Conservation (phyloP, 331 rosid species). For the Telfairia occidentalis region DNA sequence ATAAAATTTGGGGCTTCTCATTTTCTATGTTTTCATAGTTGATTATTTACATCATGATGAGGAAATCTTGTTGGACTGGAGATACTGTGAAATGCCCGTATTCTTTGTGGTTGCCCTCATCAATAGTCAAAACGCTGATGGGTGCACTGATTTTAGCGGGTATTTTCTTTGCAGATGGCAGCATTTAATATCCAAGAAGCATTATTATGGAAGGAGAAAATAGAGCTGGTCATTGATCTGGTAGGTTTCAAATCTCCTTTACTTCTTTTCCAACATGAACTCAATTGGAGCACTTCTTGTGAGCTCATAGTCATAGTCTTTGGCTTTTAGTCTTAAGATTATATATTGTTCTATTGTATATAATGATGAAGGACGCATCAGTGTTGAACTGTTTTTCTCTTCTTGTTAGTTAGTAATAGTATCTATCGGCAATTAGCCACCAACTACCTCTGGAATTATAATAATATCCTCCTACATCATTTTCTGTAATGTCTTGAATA, state of each 20-base stretch:
- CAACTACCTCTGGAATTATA: neutral
- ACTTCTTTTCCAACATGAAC: neutral
- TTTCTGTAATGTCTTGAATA: neutral
- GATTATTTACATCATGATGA: neutral
- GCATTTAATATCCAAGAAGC: constrained; percentile 99
- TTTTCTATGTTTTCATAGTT: neutral
- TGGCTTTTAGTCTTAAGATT: neutral
- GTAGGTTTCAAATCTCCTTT: constrained; percentile 24
- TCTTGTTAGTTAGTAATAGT: neutral
- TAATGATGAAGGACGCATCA: neutral
- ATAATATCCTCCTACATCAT: neutral
- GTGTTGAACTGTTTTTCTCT: neutral
- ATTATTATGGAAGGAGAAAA: constrained; percentile 83
- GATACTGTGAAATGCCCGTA: neutral
- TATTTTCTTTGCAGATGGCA: constrained; percentile 70
- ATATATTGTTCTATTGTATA: neutral
- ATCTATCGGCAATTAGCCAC: neutral
- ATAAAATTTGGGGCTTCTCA: neutral
- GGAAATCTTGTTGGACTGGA: neutral
- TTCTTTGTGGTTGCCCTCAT: neutral
- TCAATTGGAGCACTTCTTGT: neutral
- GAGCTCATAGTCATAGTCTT: neutral
- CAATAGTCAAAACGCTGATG: neutral
- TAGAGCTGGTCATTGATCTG: constrained; percentile 89
- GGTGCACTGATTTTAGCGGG: neutral